Percentiles rank a stretch among this genome's conserved stretches.
Evolutionary conservation across 768 basidiomycete genomes (phyloP).

Genomic region (Polyporus arcularius): DNA sequence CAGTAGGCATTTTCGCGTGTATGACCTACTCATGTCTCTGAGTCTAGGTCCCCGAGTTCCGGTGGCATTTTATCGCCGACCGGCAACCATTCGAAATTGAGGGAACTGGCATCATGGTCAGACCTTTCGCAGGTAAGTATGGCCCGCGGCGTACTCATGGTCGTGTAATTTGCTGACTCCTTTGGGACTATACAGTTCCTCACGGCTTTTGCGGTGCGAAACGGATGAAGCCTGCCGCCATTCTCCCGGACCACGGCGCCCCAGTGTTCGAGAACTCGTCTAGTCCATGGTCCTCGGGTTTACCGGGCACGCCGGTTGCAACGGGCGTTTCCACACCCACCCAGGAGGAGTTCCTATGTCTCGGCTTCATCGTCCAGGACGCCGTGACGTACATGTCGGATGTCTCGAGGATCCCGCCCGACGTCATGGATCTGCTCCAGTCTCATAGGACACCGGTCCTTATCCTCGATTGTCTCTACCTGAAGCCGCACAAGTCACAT

Average conservation of each 20-base stretch:
- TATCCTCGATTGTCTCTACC: slow-evolving; percentile 76
- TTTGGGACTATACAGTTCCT: slow-evolving; percentile 48
- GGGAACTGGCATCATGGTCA: slow-evolving; percentile 61
- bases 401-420: slow-evolving; percentile 76
- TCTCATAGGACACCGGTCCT: slow-evolving; percentile 52
- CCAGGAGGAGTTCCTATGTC: slow-evolving; percentile 47
- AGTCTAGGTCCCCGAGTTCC: slow-evolving; percentile 73
- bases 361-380: slow-evolving; percentile 70
- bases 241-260: slow-evolving; percentile 41
- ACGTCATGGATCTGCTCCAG: slow-evolving; percentile 50
- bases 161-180: neutral
- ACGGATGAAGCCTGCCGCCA: slow-evolving; percentile 39
- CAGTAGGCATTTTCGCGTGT: neutral
- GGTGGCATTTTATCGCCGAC: slow-evolving; percentile 80
- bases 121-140: slow-evolving; percentile 69
- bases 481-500: slow-evolving; percentile 73
- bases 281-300: slow-evolving; percentile 26
- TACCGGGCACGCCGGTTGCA: slow-evolving; percentile 22
- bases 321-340: neutral
- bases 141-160: slow-evolving; percentile 18
- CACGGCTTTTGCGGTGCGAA: slow-evolving; percentile 63
- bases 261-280: slow-evolving; percentile 31
- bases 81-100: slow-evolving; percentile 66
- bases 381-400: slow-evolving; percentile 80
- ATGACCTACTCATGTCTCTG: no score